Evolutionary conservation across 2,329 filamentous ascomycete genomes (phyloP).

Genomic region (Penicillium sp.): DNA sequence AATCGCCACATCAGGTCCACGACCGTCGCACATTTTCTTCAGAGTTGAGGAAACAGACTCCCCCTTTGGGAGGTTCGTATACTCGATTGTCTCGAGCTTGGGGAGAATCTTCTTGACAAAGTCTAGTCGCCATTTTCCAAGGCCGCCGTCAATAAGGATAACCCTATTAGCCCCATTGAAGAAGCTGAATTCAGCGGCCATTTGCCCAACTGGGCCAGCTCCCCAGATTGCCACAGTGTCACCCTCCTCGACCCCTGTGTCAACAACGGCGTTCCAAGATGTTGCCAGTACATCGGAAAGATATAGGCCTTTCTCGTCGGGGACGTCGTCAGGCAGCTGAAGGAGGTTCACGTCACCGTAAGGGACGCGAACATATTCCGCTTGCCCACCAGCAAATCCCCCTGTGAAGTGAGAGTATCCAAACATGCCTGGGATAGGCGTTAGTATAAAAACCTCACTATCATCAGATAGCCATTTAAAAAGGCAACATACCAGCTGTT

Average conservation of each 20-base stretch:
- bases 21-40: constrained; percentile 68
- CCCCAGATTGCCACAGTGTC: constrained; percentile 81
- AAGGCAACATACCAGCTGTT: constrained; percentile 60
- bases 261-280: constrained; percentile 75
- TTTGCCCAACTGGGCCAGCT: constrained; percentile 77
- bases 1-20: constrained; percentile 70
- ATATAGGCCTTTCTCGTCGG: constrained; percentile 78
- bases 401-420: constrained; percentile 73
- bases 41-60: constrained; percentile 68
- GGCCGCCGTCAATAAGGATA: constrained; percentile 49
- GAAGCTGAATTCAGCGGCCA: constrained; percentile 66
- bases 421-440: constrained; percentile 53
- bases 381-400: constrained; percentile 80
- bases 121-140: constrained; percentile 58
- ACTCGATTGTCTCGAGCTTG: constrained; percentile 69
- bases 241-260: constrained; percentile 72
- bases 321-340: constrained; percentile 72
- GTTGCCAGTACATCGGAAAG: constrained; percentile 77
- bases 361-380: constrained; percentile 80
- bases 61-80: constrained; percentile 61
- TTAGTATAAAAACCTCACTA: constrained; percentile 1
- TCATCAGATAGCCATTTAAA: constrained; percentile 1
- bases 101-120: constrained; percentile 65
- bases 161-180: constrained; percentile 70
- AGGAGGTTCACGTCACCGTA: constrained; percentile 76